Conservation (phyloP, 805 yeast species). For the Sungouiella thailandica region DNA sequence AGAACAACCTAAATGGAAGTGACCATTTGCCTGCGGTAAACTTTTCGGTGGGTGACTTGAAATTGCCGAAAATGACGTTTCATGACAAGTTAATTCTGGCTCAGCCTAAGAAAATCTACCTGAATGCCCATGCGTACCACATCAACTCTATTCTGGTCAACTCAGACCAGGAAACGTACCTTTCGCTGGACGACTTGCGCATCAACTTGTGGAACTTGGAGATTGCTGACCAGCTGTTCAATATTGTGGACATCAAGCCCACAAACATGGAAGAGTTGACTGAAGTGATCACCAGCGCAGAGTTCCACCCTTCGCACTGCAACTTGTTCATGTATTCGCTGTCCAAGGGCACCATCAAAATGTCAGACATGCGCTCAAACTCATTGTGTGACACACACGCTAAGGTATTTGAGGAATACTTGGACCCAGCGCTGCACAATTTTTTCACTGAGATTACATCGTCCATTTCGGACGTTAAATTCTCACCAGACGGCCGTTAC, state of each 20-base stretch:
- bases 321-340: slow-evolving; percentile 93
- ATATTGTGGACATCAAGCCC: slow-evolving; percentile 96
- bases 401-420: slow-evolving; percentile 83
- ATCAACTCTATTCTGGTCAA: slow-evolving; percentile 93
- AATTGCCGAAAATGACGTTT: slow-evolving; percentile 81
- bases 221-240: slow-evolving; percentile 91
- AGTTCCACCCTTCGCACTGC: slow-evolving; percentile 91
- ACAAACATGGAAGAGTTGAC: slow-evolving; percentile 98
- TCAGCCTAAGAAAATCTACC: slow-evolving; percentile 83
- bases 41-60: slow-evolving; percentile 42
- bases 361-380: slow-evolving; percentile 94
- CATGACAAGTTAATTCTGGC: slow-evolving; percentile 96
- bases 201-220: slow-evolving; percentile 94
- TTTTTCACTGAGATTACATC: slow-evolving; percentile 97
- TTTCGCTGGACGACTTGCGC: slow-evolving; percentile 89
- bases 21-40: slow-evolving; percentile 20
- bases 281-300: slow-evolving; percentile 94
- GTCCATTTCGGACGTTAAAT: slow-evolving; percentile 88
- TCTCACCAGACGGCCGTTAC: slow-evolving; percentile 86
- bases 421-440: slow-evolving; percentile 88
- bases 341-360: slow-evolving; percentile 90
- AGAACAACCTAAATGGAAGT: slow-evolving; percentile 59
- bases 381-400: slow-evolving; percentile 91
- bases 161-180: slow-evolving; percentile 92
- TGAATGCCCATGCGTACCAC: slow-evolving; percentile 98